Evolutionary conservation across 805 yeast species (phyloP).

Genomic region (Pichia deserticola): DNA sequence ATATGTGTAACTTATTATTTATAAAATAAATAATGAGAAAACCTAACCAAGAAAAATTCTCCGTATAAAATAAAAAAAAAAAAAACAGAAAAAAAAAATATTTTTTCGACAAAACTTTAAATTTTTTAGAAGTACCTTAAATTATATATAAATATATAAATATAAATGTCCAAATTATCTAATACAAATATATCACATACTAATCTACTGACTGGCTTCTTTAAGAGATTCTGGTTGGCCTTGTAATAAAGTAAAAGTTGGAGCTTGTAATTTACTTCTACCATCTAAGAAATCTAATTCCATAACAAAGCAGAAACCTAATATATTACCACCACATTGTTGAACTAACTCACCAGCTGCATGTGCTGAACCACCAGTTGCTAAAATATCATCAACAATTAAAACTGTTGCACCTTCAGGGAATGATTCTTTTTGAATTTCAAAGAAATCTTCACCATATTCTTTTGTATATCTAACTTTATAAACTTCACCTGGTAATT

Average conservation of each 20-base stretch:
- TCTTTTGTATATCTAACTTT: constrained; percentile 78
- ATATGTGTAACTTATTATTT: too few species aligned
- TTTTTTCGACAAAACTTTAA: too few species aligned
- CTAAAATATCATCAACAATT: constrained; percentile 92
- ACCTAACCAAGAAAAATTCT: too few species aligned
- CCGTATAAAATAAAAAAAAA: too few species aligned
- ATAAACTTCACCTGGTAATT: constrained; percentile 80
- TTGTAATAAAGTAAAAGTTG: constrained; percentile 80
- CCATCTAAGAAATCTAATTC: constrained; percentile 95
- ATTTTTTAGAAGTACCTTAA: too few species aligned
- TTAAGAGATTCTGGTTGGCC: constrained; percentile 61
- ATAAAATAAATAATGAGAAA: too few species aligned
- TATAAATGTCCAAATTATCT: too few species aligned
- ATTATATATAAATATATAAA: too few species aligned
- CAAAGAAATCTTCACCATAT: constrained; percentile 86
- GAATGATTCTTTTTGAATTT: constrained; percentile 77
- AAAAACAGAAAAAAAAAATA: too few species aligned
- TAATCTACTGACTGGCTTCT: constrained; percentile 4
- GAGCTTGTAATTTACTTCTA: constrained; percentile 76
- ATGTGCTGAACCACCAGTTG: constrained; percentile 94
- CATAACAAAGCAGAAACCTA: constrained; percentile 83
- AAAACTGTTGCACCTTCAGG: constrained; percentile 75
- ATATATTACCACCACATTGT: constrained; percentile 59
- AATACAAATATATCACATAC: not conserved
- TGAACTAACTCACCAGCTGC: constrained; percentile 85